phyloP scores from a whole-genome alignment of 371 early-diverging fungal species.

The Syncephalis plumigaleata region DNA sequence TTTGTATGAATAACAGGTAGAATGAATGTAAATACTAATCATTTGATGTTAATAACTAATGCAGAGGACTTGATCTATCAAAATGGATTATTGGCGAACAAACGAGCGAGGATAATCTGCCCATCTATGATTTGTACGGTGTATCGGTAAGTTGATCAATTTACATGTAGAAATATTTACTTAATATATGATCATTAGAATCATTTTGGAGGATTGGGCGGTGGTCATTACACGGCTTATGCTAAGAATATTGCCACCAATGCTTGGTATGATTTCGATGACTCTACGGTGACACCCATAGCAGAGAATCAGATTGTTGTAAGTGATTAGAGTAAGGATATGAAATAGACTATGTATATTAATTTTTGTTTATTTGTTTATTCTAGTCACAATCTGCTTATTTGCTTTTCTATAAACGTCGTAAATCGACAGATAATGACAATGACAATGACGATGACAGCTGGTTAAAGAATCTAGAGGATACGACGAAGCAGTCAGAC shows the following conservation, averaged over 20 bases:
- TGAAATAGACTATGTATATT: no score
- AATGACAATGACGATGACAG: no score
- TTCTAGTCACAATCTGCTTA: slow-evolving; percentile 33
- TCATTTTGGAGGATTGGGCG: slow-evolving; percentile 83
- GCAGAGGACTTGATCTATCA: slow-evolving; percentile 39
- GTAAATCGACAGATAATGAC: slow-evolving; percentile 11
- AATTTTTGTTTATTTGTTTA: no score
- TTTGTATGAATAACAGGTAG: no score
- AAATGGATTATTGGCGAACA: slow-evolving; percentile 13
- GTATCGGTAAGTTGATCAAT: slow-evolving; percentile 24
- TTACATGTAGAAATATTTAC: no score
- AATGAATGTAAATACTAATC: no score
- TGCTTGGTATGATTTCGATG: slow-evolving; percentile 82
- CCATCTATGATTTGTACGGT: slow-evolving; percentile 70
- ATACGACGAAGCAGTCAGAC: no score
- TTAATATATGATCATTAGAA: slow-evolving; percentile 16
- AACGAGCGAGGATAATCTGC: slow-evolving; percentile 12
- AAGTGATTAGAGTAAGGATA: slow-evolving; percentile 8
- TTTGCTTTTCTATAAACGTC: slow-evolving; percentile 68
- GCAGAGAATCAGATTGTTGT: slow-evolving; percentile 36
- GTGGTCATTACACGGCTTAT: slow-evolving; percentile 90
- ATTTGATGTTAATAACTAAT: no score
- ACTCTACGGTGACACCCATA: slow-evolving; percentile 53
- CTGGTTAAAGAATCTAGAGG: no score
- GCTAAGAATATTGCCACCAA: slow-evolving; percentile 52